Evolutionary conservation across 83 land plant genomes (phyloP).

Genomic region (Picea abies): DNA sequence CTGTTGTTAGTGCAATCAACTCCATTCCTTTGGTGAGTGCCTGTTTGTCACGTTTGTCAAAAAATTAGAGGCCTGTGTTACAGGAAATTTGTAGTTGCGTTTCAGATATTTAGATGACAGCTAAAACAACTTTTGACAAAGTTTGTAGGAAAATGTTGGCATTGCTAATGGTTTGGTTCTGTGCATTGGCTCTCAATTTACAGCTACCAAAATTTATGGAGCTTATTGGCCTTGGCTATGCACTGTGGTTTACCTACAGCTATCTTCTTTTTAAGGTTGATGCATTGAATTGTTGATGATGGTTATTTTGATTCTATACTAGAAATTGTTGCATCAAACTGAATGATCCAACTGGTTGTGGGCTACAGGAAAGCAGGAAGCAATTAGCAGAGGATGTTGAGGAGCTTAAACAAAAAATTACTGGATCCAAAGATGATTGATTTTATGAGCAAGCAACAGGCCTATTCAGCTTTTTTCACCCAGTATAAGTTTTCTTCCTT

Average conservation of each 20-base stretch:
- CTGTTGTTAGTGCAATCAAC: conserved; percentile 52
- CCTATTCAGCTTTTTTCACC: not conserved
- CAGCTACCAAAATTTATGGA: conserved; percentile 72
- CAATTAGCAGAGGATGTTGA: conserved; percentile 51
- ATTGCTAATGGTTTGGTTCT: not conserved
- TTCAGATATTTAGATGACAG: not conserved
- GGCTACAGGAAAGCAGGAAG: conserved; percentile 55
- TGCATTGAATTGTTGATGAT: not conserved
- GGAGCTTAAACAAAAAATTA: conserved; percentile 53
- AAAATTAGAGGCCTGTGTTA: not conserved
- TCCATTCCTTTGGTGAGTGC: conserved; percentile 62
- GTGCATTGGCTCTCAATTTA: not conserved
- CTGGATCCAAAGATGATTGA: conserved; percentile 34
- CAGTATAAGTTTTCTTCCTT: not conserved
- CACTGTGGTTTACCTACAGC: conserved; percentile 56
- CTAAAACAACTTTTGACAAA: not conserved
- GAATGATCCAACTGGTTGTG: not conserved
- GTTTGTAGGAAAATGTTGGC: not conserved
- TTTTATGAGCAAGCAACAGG: not conserved
- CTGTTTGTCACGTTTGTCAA: not conserved
- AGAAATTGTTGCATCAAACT: not conserved
- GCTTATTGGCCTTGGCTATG: conserved; percentile 58
- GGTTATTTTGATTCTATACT: not conserved
- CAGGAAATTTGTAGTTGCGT: not conserved
- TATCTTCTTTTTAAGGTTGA: conserved; percentile 70